Evolutionary conservation across 495 filamentous ascomycete genomes (phyloP), one percentile per base, ranked within the genome.

Genomic region (Daldinia bambusicola): DNA sequence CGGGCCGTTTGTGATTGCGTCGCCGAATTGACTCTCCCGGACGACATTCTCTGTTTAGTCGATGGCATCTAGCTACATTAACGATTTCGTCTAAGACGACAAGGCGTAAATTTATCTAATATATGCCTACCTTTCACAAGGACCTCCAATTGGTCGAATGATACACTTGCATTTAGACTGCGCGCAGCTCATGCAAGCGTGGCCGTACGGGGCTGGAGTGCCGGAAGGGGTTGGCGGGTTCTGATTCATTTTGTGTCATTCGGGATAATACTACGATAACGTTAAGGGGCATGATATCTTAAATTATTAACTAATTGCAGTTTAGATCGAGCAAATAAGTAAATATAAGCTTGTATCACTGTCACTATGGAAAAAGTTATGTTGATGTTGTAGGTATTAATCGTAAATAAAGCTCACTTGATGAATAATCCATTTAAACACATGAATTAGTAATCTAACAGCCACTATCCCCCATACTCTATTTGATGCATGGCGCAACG

Each of bases 111-210:
- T 41, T 6, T 20, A n/a, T 26, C 14, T n/a, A n/a, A n/a, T n/a
- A n/a, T n/a, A n/a, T n/a, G n/a, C 22, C 13, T 13, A 31, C 56
- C 56, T 60, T 14, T 60, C 56, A 43, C 56, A 60, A 26, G 56
- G 56, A 7, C 56, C 38, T 22, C 56, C 56, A 41, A 31, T 12
- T 43, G 56, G 56, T 8, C 56, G 56, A 60, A 60, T 60, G 6
- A 60, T 60, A 30, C 56, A 60, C 14, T 60, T 45, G 56, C 36
- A 43, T 31, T 60, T 45, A 14, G 56, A 60, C 30, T 60, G 56
- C 22, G 56, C 37, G 26, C 56, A 60, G 13, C 56, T 45, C 16
- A n/a, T 13, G 7, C 56, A 60, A 14, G 56, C 56, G 10, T 45
- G 37, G 32, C 38, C 37, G 22, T 60, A 60, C 6, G 56, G 56